phyloP scores from a whole-genome alignment of 257 asterid species.

The Petrea volubilis region DNA sequence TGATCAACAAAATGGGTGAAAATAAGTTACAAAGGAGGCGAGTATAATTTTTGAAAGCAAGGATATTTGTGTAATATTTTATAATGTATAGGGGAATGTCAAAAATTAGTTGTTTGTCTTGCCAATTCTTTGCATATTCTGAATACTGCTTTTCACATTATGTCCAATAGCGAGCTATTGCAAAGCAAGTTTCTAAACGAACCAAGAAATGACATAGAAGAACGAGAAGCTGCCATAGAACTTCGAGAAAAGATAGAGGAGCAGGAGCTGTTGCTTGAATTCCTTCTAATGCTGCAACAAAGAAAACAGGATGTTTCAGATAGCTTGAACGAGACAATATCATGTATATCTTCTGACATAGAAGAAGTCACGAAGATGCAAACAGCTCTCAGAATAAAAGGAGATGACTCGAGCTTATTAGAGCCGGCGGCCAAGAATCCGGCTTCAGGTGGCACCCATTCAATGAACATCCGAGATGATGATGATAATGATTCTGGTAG shows the following conservation, averaged over 20 bases:
- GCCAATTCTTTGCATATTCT: slow-evolving; percentile 17
- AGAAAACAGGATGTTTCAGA: slow-evolving; percentile 74
- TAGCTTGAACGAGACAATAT: slow-evolving; percentile 59
- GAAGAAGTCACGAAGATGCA: slow-evolving; percentile 77
- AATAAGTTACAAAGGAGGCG: no score
- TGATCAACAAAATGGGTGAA: no score
- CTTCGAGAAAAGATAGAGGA: slow-evolving; percentile 85
- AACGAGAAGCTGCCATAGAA: slow-evolving; percentile 81
- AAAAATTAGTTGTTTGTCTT: no score
- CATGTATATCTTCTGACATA: slow-evolving; percentile 73
- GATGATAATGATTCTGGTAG: slow-evolving; percentile 63
- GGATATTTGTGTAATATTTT: no score
- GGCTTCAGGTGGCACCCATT: slow-evolving; percentile 33
- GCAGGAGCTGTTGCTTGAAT: slow-evolving; percentile 85
- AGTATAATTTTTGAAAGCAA: no score
- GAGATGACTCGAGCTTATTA: slow-evolving; percentile 43
- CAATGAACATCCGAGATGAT: slow-evolving; percentile 35
- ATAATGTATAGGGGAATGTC: no score
- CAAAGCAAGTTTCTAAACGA: slow-evolving; percentile 86
- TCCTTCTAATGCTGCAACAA: slow-evolving; percentile 71
- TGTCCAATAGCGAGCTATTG: slow-evolving; percentile 65
- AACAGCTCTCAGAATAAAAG: slow-evolving; percentile 46
- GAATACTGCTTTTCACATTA: neutral
- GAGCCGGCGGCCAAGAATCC: slow-evolving; percentile 42
- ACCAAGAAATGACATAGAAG: slow-evolving; percentile 75